Conservation (phyloP, 257 asterid species). For the Solanum verrucosum region DNA sequence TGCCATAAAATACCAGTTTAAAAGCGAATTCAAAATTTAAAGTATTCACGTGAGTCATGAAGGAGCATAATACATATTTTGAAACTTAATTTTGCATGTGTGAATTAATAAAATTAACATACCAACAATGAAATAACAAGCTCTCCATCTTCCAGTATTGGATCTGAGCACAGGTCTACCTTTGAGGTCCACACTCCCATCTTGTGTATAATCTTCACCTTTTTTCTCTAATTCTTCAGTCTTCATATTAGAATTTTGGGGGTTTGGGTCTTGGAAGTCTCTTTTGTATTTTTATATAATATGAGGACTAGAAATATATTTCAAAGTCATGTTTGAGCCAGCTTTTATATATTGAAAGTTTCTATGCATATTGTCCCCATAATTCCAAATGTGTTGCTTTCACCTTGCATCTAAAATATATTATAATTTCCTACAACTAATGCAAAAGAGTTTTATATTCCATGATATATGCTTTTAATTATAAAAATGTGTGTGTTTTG, state of each 20-base stretch:
- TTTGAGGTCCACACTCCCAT: conserved; percentile 58
- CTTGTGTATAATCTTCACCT: conserved; percentile 46
- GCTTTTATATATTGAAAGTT: background rate
- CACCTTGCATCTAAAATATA: background rate
- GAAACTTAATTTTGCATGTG: too few species aligned
- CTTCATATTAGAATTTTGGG: background rate
- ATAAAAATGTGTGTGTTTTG: background rate
- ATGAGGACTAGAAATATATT: background rate
- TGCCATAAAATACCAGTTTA: background rate
- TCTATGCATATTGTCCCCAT: background rate
- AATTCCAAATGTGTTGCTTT: background rate
- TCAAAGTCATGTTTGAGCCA: background rate
- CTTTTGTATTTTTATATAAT: background rate
- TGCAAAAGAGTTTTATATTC: background rate
- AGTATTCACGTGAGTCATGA: background rate
- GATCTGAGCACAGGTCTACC: conserved; percentile 54
- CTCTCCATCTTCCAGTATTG: conserved; percentile 63
- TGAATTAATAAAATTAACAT: background rate
- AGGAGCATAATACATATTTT: background rate
- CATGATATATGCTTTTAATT: background rate
- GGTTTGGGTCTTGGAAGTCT: background rate
- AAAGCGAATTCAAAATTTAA: background rate
- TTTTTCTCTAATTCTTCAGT: background rate
- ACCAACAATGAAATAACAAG: conserved; percentile 72
- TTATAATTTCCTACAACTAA: background rate